A percentile compares a stretch with the other conserved stretches of the same genome.
These are phyloP conservation scores for Candida pseudoglaebosa DNA, from an alignment of 805 yeast species.

Conservation along the genomic window DNA sequence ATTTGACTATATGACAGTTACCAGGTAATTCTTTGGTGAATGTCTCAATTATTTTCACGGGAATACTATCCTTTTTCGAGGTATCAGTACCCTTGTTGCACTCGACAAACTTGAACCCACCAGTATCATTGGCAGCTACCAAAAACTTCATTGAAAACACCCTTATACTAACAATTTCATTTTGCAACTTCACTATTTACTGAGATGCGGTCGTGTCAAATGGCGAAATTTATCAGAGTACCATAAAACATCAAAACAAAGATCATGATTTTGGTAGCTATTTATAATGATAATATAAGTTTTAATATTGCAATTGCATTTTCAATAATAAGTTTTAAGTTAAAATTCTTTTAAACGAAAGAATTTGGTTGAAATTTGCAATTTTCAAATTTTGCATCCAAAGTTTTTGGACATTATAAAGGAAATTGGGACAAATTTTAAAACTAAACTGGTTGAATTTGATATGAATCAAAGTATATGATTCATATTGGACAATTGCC, in stretches of 20 bases:
- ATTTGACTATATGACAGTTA: slow-evolving; percentile 21
- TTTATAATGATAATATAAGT: too few species aligned
- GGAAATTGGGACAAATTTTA: too few species aligned
- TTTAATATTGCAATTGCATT: too few species aligned
- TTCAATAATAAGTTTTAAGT: too few species aligned
- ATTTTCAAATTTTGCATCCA: too few species aligned
- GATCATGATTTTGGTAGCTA: not conserved
- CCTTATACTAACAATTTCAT: not conserved
- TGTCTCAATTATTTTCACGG: slow-evolving; percentile 52
- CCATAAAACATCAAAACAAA: not conserved
- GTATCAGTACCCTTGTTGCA: slow-evolving; percentile 77
- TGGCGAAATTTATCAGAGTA: not conserved
- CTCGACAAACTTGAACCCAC: slow-evolving; percentile 58
- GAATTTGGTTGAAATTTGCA: too few species aligned
- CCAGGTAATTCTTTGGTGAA: slow-evolving; percentile 1
- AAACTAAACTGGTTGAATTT: too few species aligned
- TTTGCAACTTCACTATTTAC: slow-evolving; percentile 1
- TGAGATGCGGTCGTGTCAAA: slow-evolving; percentile 2
- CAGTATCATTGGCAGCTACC: slow-evolving; percentile 64
- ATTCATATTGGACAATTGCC: too few species aligned
- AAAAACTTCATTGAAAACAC: slow-evolving; percentile 50
- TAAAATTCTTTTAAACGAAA: too few species aligned
- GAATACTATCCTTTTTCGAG: slow-evolving; percentile 59
- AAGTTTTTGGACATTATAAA: too few species aligned
- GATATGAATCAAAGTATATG: too few species aligned